These are phyloP conservation scores for Mrakia frigida DNA, from an alignment of 768 basidiomycete species.

Conservation along the genomic window DNA sequence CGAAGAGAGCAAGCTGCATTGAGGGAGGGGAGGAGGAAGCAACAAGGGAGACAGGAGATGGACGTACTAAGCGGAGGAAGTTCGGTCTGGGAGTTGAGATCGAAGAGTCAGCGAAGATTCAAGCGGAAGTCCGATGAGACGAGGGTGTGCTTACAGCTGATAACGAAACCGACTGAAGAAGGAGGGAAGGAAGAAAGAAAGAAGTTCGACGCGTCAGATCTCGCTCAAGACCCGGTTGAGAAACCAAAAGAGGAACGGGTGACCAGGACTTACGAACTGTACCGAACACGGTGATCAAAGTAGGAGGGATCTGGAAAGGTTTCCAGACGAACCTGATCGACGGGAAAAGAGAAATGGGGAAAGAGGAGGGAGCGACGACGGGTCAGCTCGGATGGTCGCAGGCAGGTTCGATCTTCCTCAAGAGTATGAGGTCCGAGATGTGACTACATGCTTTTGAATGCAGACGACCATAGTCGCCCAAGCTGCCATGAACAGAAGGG, in stretches of 20 bases:
- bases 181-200: too few relatives aligned
- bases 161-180: background rate
- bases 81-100: background rate
- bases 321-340: conserved; percentile 45
- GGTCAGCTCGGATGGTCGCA: background rate
- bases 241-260: too few relatives aligned
- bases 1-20: too few relatives aligned
- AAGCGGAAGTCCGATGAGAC: background rate
- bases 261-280: conserved; percentile 47
- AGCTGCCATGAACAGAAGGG: background rate
- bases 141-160: background rate
- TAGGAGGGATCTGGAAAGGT: conserved; percentile 55
- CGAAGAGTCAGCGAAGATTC: background rate
- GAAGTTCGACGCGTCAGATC: background rate
- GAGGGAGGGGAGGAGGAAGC: background rate
- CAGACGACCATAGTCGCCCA: conserved; percentile 5
- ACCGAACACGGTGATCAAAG: conserved; percentile 62
- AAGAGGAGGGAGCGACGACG: background rate
- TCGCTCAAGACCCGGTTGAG: background rate
- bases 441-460: background rate
- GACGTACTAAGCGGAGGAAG: conserved; percentile 2
- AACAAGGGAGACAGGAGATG: background rate
- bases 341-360: background rate
- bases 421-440: too few relatives aligned
- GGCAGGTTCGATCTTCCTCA: too few relatives aligned